These are phyloP conservation scores for Leavenworthia alabamica DNA, from an alignment of 345 rosid genomes.

Conservation along the genomic window DNA sequence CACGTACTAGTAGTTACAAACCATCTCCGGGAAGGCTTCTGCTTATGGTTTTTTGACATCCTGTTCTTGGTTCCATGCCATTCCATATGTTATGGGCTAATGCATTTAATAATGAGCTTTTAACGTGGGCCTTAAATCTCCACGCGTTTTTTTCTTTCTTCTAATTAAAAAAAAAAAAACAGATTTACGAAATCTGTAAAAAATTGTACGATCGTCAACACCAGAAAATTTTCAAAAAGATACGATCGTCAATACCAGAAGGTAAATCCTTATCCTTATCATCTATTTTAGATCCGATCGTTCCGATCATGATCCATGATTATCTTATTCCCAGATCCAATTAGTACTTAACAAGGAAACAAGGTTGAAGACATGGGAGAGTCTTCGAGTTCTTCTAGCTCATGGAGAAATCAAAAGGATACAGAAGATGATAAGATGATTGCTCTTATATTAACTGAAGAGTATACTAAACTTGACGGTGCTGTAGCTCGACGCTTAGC, in stretches of 20 bases:
- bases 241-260: not conserved
- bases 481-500: constrained; percentile 75
- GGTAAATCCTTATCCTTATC: constrained; percentile 14
- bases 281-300: constrained; percentile 22
- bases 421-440: constrained; percentile 83
- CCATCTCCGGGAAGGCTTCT: no score
- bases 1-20: no score
- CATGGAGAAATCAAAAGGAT: constrained; percentile 66
- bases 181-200: no score
- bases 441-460: constrained; percentile 73
- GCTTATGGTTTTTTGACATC: no score
- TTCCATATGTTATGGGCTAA: no score
- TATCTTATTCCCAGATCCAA: constrained; percentile 26
- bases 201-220: no score
- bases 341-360: constrained; percentile 23
- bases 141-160: no score
- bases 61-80: no score
- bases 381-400: constrained; percentile 81
- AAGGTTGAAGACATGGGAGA: constrained; percentile 38
- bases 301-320: not conserved
- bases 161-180: no score
- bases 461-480: constrained; percentile 63
- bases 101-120: no score
- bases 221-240: no score
- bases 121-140: no score